Base-by-base conservation (phyloP, 2,329 filamentous ascomycete genomes). In the Talaromyces amestolkiae region DNA sequence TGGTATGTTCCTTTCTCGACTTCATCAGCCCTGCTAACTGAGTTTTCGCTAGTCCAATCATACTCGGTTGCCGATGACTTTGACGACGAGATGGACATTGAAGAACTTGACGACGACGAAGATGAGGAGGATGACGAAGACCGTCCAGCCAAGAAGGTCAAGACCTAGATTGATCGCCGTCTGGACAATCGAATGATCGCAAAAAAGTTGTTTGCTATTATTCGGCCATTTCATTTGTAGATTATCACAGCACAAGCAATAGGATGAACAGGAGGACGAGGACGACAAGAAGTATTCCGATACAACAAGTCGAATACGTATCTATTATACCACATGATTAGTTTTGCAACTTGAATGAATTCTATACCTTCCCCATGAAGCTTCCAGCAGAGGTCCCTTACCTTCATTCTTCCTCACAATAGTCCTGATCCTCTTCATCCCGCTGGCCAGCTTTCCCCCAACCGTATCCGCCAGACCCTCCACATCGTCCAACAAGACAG, bases 321-420 rank as follows among this genome's bases (percentile, higher is more conserved):
- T 89, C 87, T 88, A 72, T 72, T 88, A 73, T 72, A 66, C 67
- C 62, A 45, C 49, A 66, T 59, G 37, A 62, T 54, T 63, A 31
- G 56, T 61, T 53, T 63, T 63, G 54, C 41, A 37, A 56, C 13
- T 53, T 45, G 10, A 56, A 45, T 19, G 10, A 15, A 66, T 24
- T 43, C 33, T 6, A 59, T 19, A 27, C 11, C 9, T 39, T 24
- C 31, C 17, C 54, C 27, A 17, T 24, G 9, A 19, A 39, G 43
- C 65, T n/a, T 56, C 27, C 3, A 31, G 27, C 27, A 66, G 81
- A 83, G 19, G 8, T 49, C 19, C 27, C 72, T 83, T 82, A 86
- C 97, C 95, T 84, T 99, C 95, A 77, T 97, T 98, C 79, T 89
- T 86, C 77, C 89, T 86, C 73, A 97, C 91, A 66, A 99, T 89